These are phyloP conservation scores for Wickerhamiella slavikovae DNA, from an alignment of 805 yeast genomes.

Conservation along the genomic window DNA sequence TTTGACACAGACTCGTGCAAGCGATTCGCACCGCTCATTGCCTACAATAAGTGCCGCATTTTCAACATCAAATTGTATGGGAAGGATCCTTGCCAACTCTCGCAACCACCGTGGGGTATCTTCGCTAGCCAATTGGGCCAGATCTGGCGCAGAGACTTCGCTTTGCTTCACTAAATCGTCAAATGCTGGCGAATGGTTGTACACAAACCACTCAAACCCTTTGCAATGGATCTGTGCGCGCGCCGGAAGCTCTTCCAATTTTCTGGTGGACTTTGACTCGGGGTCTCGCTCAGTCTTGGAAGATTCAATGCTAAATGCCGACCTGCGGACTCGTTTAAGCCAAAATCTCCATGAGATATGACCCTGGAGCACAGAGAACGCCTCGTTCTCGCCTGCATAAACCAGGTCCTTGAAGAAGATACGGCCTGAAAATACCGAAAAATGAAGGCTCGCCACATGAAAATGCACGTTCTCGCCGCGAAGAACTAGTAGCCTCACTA, in stretches of 20 bases:
- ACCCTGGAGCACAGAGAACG: conserved; percentile 50
- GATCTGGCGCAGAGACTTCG: background rate
- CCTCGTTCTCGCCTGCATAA: conserved; percentile 50
- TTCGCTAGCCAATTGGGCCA: background rate
- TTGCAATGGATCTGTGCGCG: conserved; percentile 37
- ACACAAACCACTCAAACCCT: conserved; percentile 69
- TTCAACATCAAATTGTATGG: conserved; percentile 36
- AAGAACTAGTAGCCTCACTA: conserved; percentile 42
- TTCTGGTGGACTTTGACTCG: no score
- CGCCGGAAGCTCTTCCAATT: conserved; percentile 30
- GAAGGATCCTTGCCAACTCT: conserved; percentile 22
- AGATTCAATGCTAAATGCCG: conserved; percentile 10
- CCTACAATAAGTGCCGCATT: conserved; percentile 67
- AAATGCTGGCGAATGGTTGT: conserved; percentile 63
- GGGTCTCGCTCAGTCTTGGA: conserved; percentile 24
- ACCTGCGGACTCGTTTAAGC: conserved; percentile 27
- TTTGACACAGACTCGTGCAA: conserved; percentile 41
- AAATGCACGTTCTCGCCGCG: conserved; percentile 33
- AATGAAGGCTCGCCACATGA: conserved; percentile 48
- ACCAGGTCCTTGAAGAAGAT: conserved; percentile 57
- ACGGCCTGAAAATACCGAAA: conserved; percentile 70
- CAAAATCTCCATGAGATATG: conserved; percentile 83
- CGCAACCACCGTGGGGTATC: no score
- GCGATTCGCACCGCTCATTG: conserved; percentile 53
- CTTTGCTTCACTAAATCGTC: conserved; percentile 20